Percentiles rank a stretch among this genome's conserved stretches.
Conservation (phyloP, 768 basidiomycete genomes). For the Suillus subaureus region DNA sequence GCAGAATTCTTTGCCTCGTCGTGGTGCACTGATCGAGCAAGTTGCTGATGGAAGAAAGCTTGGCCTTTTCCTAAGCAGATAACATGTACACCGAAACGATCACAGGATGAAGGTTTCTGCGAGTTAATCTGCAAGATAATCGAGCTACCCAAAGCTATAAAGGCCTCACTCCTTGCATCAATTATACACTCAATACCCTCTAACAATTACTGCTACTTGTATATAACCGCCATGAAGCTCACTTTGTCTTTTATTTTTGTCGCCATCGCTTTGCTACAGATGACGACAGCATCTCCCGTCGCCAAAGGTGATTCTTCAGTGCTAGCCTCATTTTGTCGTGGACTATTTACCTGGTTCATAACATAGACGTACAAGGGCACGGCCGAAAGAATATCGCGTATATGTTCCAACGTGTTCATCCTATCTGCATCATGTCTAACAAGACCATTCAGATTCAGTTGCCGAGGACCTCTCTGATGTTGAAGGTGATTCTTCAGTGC, state of each 20-base stretch:
- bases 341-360: no score
- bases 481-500: no score
- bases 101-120: neutral
- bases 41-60: neutral
- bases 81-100: neutral
- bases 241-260: neutral
- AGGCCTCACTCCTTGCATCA: neutral
- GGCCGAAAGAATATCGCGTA: no score
- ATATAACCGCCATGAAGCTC: neutral
- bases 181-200: neutral
- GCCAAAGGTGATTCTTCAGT: neutral
- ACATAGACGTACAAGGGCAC: no score
- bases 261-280: neutral
- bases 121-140: neutral
- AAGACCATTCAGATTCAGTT: no score
- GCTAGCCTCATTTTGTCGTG: no score
- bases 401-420: no score
- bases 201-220: neutral
- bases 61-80: neutral
- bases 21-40: neutral
- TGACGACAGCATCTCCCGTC: neutral
- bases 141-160: neutral
- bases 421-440: no score
- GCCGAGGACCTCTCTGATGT: no score
- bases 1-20: neutral